Percentiles rank a stretch among this genome's conserved stretches.
Conservation (phyloP, 139 green algal genomes). For the Micractinium conductrix region DNA sequence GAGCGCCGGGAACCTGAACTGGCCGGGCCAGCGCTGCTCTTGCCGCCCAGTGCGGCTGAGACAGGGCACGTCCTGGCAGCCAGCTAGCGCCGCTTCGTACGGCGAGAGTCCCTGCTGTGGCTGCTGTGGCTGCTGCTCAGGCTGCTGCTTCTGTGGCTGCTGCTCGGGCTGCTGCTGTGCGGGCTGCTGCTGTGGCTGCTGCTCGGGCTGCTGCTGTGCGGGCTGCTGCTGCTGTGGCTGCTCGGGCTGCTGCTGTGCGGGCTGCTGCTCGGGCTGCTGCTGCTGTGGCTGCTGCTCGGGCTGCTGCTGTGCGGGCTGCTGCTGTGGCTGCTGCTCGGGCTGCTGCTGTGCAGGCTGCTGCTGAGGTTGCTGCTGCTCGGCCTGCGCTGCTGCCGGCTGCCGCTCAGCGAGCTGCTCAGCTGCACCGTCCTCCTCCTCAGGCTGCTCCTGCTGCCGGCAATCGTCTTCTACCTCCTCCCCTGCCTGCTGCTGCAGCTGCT, state of each 20-base stretch:
- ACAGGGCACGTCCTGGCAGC: constrained; percentile 26
- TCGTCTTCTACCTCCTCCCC: neutral
- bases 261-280: no score
- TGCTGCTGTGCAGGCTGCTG: no score
- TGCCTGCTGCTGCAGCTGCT: neutral
- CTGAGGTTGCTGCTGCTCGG: neutral
- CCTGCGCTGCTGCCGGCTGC: neutral
- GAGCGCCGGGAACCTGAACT: constrained; percentile 43
- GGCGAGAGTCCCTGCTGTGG: neutral
- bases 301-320: no score
- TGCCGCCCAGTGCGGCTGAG: constrained; percentile 10
- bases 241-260: no score
- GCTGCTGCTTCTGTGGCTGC: neutral
- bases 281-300: no score
- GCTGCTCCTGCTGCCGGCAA: neutral
- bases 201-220: neutral
- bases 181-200: neutral
- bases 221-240: neutral
- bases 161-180: neutral
- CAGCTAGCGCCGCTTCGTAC: constrained; percentile 1
- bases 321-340: no score
- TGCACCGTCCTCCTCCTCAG: neutral
- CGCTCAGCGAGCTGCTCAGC: neutral
- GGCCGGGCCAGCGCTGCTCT: constrained; percentile 8
- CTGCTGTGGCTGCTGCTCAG: no score